Evolutionary conservation across 208 protist genomes (phyloP), one percentile per base, ranked within the genome.

Genomic region (Wallacemonas collosoma): DNA sequence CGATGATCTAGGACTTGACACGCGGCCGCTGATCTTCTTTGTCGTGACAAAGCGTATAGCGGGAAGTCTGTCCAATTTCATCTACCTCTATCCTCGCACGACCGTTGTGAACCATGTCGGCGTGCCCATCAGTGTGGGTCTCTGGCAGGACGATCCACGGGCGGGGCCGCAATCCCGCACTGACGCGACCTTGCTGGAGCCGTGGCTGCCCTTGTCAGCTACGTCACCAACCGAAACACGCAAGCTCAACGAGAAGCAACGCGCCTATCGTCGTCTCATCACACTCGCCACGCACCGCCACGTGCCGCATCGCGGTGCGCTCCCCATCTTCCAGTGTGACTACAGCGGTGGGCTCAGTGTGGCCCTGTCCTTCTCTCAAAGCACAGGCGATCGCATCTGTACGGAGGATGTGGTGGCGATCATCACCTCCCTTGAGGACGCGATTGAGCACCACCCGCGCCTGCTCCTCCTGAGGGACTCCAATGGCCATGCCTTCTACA

Each of bases 91-190:
- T 45, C 90, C 90, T 26, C 83, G 87, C 15, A 67, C 93, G 9
- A 86, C 81, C 8, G 68, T 95, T 6, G 53, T 93, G 26, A 95
- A 95, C 75, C 87, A 92, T 73, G 79, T 89, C 8, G 90, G 90
- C 15, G 76, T 93, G n/a, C 79, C 86, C 5, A 68, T 89, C 51
- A 73, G 75, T 38, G 62, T 93, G 12, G 72, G 80, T 6, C 54
- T 90, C 8, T 93, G 83, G 73, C 90, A 95, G 76, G 53, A 72
- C 43, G 85, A 93, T 69, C 65, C 48, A 11, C 69, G 67, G n/a
- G 83, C 75, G 9, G 83, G 85, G 1, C 78, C 83, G 26, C 82
- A 83, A 53, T 81, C 78, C 1, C 67, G 57, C 8, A 68, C 67
- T 35, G 86, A 91, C 68, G 68, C 58, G 11, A 51, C 36, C 53